These are phyloP conservation scores for Chamaenerion angustifolium DNA, from an alignment of 345 rosid species.

Conservation along the genomic window DNA sequence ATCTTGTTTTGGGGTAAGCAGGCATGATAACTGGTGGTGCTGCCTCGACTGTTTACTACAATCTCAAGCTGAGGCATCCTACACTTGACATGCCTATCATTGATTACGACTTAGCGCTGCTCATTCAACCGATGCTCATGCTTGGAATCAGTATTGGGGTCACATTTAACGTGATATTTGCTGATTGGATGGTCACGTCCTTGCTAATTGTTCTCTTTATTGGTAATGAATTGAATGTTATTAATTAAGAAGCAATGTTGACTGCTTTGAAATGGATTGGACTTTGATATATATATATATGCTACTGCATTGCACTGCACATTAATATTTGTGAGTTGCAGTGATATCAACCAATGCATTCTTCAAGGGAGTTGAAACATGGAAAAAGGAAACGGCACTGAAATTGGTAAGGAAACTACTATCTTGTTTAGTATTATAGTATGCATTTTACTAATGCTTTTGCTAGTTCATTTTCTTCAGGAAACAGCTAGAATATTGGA, in stretches of 20 bases:
- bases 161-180: not conserved
- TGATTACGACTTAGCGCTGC: conserved; percentile 1
- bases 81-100: conserved; percentile 1
- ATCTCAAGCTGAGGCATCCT: conserved; percentile 1
- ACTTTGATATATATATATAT: too few relatives aligned
- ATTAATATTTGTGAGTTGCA: not conserved
- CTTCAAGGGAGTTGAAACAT: conserved; percentile 2
- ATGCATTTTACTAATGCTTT: too few relatives aligned
- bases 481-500: too few relatives aligned
- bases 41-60: not conserved
- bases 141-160: not conserved
- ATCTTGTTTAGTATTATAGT: too few relatives aligned
- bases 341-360: conserved; percentile 1
- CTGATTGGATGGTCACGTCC: conserved; percentile 1
- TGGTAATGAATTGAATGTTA: too few relatives aligned
- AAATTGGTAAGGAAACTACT: not conserved
- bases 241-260: too few relatives aligned
- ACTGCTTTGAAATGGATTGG: too few relatives aligned
- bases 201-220: not conserved
- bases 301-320: too few relatives aligned
- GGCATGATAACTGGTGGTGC: conserved; percentile 3
- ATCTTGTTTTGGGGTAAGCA: not conserved
- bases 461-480: too few relatives aligned
- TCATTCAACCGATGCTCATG: conserved; percentile 1
- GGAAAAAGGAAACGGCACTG: conserved; percentile 1